Evolutionary conservation across 352 stramenopile genomes (phyloP).

Genomic region (Halophytophthora batemanensis): DNA sequence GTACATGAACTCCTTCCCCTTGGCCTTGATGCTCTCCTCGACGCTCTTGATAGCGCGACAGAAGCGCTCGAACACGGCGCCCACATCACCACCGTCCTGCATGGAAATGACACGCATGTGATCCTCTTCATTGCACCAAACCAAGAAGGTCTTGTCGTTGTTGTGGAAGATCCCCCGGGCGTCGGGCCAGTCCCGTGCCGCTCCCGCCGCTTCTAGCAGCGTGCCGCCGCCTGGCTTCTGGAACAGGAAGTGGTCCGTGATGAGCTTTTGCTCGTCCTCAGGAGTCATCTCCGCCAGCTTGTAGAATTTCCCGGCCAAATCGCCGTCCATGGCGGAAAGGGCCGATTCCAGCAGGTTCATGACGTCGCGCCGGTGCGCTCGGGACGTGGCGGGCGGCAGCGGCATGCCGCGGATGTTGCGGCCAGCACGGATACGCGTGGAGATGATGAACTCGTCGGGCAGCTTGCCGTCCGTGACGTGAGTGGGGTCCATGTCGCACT

Average conservation of each 20-base stretch:
- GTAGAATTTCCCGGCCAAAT: conserved; percentile 79
- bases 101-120: conserved; percentile 85
- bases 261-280: conserved; percentile 75
- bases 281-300: conserved; percentile 70
- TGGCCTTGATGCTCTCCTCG: conserved; percentile 63
- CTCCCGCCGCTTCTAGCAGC: conserved; percentile 62
- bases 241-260: conserved; percentile 81
- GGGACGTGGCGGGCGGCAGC: conserved; percentile 74
- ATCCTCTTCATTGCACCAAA: conserved; percentile 87
- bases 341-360: conserved; percentile 81
- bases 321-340: conserved; percentile 67
- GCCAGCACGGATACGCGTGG: conserved; percentile 78
- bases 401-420: conserved; percentile 82
- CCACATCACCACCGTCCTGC: conserved; percentile 73
- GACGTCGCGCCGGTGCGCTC: conserved; percentile 81
- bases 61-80: conserved; percentile 76
- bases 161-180: conserved; percentile 77
- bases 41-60: conserved; percentile 74
- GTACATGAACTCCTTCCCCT: conserved; percentile 76
- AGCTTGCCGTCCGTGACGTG: conserved; percentile 64
- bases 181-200: conserved; percentile 69
- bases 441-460: conserved; percentile 72
- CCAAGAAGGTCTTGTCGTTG: conserved; percentile 73
- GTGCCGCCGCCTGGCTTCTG: conserved; percentile 79
- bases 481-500: conserved; percentile 65